Evolutionary conservation across 495 filamentous ascomycete genomes (phyloP), one percentile per base, ranked within the genome.

Genomic region (Letharia columbiana): DNA sequence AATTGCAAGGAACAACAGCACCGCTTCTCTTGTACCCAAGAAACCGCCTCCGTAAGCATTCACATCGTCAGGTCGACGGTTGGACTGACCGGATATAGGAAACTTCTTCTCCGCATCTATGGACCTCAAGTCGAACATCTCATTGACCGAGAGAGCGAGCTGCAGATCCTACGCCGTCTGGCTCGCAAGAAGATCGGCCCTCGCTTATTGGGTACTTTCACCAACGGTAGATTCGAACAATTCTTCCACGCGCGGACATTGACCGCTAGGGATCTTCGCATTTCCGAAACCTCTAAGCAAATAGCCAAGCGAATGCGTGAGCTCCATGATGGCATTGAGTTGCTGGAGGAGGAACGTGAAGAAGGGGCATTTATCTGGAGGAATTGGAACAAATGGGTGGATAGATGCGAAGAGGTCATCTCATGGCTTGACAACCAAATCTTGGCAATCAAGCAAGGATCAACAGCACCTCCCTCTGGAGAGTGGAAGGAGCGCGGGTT

Each of bases 301-400:
- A 98, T 99, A 73, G 92, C 94, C n/a, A 99, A 98, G 80, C 87
- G 94, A 49, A 96, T 99, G 90, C 82, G 91, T 66, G 94, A 99
- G 76, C 81, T 99, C 31, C 94, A 99, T 69, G 91, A 95, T 63
- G 94, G 94, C 11, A 88, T 99, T 66, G 89, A 96, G 23, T 81
- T 99, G 20, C 83, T 92, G 0, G 81, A 86, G 17, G 79, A 87
- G 58, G 94, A 99, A 75, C 83, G 84, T 52, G 81, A 89, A 41
- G 84, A 81, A 28, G 94, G 94, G 0, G 88, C 94, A 0, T 86
- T 86, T 71, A 88, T 96, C 44, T 94, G 91, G 84, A 83, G 80
- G 62, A 97, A 97, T 70, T 98, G 93, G 94, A 91, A 96, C 74
- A 93, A 90, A 71, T 99, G 94, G 94, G 83, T 92, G 20, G 81